Evolutionary conservation across 768 basidiomycete species (phyloP), one percentile per base, ranked within the genome.

Genomic region (Piloderma croceum): DNA sequence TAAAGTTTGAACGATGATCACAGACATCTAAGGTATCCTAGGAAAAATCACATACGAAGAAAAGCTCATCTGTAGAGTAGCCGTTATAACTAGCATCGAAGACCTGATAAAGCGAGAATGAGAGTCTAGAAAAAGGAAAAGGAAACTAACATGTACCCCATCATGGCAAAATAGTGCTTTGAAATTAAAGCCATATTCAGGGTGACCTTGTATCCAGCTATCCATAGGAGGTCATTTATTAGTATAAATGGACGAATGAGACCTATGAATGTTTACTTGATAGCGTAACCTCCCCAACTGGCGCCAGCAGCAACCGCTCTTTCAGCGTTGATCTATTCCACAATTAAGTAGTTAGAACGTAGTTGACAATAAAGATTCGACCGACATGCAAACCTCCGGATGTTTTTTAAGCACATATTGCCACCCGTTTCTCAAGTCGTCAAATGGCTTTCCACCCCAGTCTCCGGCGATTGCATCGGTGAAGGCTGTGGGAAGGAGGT

Each of bases 161-260:
- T 99, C 94, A 53, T 98, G 94, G 50, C 81, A 83, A 10, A 93
- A 77, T 31, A 97, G 70, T 4, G 90, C 90, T 65, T 93, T 96
- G 72, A 98, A 96, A 17, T 76, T 74, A 56, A 91, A 90, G 3
- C 75, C 81, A 47, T 71, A 89, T 51, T 94, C 90, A 7, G 88
- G 87, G 56, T 96, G 89, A 1, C 91, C 90, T 63, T 94, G 88
- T 39, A 96, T 92, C 90, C 90, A 96, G 59, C 91, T 94, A 34
- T 21, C 24, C 12, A 38, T 40, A 42, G 29, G 2, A 38, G 35
- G 22, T 13, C 11, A 41, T 45, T 13, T 46, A 41, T 38, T 25
- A 22, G 27, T 32, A 18, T 7, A 24, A 17, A 34, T 29, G 27
- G 51, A 25, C 49, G 31, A 43, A n/a, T 6, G n/a, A 7, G 10